Evolutionary conservation across 768 basidiomycete genomes (phyloP), one percentile per base, ranked within the genome.

Genomic region (Russula virescens): DNA sequence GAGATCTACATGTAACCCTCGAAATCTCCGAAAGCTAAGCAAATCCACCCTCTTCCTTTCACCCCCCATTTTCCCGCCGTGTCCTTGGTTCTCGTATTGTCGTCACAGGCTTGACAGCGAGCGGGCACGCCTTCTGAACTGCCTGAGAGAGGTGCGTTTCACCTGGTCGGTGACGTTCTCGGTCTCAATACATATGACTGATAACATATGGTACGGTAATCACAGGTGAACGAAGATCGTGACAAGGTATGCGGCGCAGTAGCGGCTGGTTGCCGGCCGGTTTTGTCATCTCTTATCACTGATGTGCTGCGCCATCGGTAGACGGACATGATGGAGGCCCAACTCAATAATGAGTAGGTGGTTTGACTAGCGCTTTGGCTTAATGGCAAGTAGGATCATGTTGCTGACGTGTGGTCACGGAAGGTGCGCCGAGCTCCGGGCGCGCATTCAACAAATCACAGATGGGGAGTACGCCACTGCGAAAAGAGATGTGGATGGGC

Each of bases 211-310:
- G 43, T 65, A 38, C 52, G 28, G 26, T 26, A 6, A 48, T 45
- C 68, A n/a, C n/a, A 91, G 87, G 80, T 91, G 21, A 91, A 91
- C 69, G 87, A 88, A 70, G 89, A 92, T 72, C 81, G 89, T 16
- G 89, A 91, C 76, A 88, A 88, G 79, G 82, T 78, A 60, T 48
- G 65, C 61, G 45, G 40, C 21, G 31, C 40, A 23, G 5, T 16
- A 38, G 25, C 2, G 26, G 35, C 18, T 2, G 31, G 18, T 23
- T 43, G 26, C 54, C 35, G 18, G 9, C 23, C 25, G 21, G 23
- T 48, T 9, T 53, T 43, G n/a, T 35, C 26, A 58, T 62, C 38
- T 45, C 26, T 42, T 47, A 25, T 13, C 49, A 19, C 61, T 65
- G 35, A 60, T 31, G 31, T 31, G 3, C 31, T 31, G 8, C 31